Evolutionary conservation across 2,329 filamentous ascomycete species (phyloP).

Genomic region (Cadophora sp.): DNA sequence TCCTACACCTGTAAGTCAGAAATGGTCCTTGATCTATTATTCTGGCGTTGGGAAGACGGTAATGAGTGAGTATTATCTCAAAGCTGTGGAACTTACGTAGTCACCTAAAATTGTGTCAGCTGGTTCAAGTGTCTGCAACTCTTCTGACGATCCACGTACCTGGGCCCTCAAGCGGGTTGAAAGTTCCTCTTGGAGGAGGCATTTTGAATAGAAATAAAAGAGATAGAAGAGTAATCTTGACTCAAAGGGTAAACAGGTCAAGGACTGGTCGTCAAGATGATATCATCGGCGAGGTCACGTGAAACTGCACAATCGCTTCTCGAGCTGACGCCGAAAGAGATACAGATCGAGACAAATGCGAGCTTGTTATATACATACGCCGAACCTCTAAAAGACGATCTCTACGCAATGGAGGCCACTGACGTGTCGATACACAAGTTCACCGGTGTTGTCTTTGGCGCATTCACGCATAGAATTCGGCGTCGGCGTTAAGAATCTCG

Average conservation of each 20-base stretch:
- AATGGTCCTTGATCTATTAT: neutral
- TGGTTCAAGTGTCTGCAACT: too few relatives aligned
- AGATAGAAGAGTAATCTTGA: neutral
- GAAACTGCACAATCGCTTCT: too few relatives aligned
- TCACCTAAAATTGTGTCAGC: slow-evolving; percentile 27
- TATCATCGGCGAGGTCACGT: neutral
- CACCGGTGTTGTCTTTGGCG: slow-evolving; percentile 3
- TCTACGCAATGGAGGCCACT: too few relatives aligned
- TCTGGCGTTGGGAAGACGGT: too few relatives aligned
- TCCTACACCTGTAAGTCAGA: slow-evolving; percentile 8
- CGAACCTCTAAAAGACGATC: too few relatives aligned
- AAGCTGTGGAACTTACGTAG: slow-evolving; percentile 18
- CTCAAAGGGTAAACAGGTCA: neutral
- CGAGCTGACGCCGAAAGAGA: too few relatives aligned
- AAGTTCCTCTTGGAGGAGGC: slow-evolving; percentile 38
- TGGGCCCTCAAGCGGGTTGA: slow-evolving; percentile 36
- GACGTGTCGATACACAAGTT: neutral
- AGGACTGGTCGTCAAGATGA: neutral
- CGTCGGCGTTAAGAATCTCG: slow-evolving; percentile 7
- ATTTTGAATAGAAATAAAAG: slow-evolving; percentile 20
- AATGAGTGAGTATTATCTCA: neutral
- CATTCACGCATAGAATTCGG: neutral
- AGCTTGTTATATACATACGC: too few relatives aligned
- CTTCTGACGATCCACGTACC: slow-evolving; percentile 21
- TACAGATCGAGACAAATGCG: too few relatives aligned